Conservation (phyloP, 1,139 yeast species). For the Taphrina flavorubra region DNA sequence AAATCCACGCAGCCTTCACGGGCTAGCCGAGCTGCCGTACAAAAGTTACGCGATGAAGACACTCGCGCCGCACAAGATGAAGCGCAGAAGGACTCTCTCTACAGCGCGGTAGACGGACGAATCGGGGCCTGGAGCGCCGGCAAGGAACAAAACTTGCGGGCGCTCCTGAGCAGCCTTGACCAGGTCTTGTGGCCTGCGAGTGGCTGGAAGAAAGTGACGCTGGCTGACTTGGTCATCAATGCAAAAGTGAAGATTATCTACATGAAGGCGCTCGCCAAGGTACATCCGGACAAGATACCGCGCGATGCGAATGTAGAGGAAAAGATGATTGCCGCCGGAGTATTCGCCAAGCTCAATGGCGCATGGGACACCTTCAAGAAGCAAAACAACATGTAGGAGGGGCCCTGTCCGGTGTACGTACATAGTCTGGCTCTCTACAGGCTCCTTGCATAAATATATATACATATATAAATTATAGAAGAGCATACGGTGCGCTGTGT, state of each 20-base stretch:
- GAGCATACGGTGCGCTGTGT: no score
- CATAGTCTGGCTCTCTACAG: no score
- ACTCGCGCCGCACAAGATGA: slow-evolving; percentile 60
- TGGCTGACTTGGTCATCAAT: slow-evolving; percentile 83
- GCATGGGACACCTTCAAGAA: slow-evolving; percentile 90
- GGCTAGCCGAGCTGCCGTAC: slow-evolving; percentile 45
- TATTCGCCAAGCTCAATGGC: slow-evolving; percentile 78
- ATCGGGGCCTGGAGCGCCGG: slow-evolving; percentile 72
- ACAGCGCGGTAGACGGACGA: slow-evolving; percentile 64
- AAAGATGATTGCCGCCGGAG: slow-evolving; percentile 83
- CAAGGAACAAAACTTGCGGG: slow-evolving; percentile 78
- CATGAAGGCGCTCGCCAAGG: slow-evolving; percentile 89
- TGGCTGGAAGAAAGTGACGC: slow-evolving; percentile 67
- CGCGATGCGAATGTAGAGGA: slow-evolving; percentile 65
- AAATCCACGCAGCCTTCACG: slow-evolving; percentile 43
- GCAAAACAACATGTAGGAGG: slow-evolving; percentile 50
- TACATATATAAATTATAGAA: neutral
- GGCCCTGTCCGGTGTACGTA: no score
- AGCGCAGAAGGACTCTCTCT: slow-evolving; percentile 59
- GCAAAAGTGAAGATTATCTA: slow-evolving; percentile 85
- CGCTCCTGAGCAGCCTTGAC: slow-evolving; percentile 70
- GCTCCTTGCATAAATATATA: neutral
- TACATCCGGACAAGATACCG: slow-evolving; percentile 85
- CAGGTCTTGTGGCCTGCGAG: slow-evolving; percentile 66
- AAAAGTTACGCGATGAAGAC: slow-evolving; percentile 55